A percentile compares a stretch with the other conserved stretches of the same genome.
Evolutionary conservation across 2,329 filamentous ascomycete genomes (phyloP).

Genomic region (Epicoccum nigrum): DNA sequence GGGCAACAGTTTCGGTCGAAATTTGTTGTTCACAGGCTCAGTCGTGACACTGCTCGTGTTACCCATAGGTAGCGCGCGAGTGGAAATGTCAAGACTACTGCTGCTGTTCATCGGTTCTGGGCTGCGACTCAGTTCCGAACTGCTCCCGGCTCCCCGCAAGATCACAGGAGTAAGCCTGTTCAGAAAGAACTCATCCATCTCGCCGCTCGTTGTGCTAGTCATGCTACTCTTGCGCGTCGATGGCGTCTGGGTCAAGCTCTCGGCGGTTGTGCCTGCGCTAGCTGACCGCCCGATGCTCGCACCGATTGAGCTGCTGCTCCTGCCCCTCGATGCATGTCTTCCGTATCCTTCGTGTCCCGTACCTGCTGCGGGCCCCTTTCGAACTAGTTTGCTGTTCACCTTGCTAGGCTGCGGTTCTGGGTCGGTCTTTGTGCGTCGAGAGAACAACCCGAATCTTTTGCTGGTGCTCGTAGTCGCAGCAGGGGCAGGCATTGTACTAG

Average conservation of each 20-base stretch:
- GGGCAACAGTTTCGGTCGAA: conserved; percentile 40
- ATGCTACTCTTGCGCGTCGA: conserved; percentile 52
- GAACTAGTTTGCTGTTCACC: conserved; percentile 58
- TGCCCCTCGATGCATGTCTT: conserved; percentile 66
- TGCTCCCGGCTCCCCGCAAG: conserved; percentile 53
- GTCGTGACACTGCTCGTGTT: conserved; percentile 29
- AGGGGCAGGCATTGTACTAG: conserved; percentile 49
- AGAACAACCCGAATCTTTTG: conserved; percentile 78
- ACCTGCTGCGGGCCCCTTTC: conserved; percentile 86
- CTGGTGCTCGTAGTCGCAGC: conserved; percentile 59
- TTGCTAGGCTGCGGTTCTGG: conserved; percentile 60
- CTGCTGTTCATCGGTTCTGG: conserved; percentile 46
- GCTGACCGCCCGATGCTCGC: conserved; percentile 54
- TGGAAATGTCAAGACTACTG: conserved; percentile 42
- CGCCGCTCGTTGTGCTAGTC: conserved; percentile 49
- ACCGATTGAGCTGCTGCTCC: conserved; percentile 66
- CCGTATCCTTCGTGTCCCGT: conserved; percentile 92
- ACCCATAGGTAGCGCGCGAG: conserved; percentile 21
- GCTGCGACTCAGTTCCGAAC: conserved; percentile 43
- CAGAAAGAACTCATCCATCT: conserved; percentile 55
- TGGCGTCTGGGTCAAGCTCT: conserved; percentile 42
- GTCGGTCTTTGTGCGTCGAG: conserved; percentile 71
- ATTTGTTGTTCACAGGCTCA: conserved; percentile 25
- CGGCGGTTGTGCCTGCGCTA: conserved; percentile 51
- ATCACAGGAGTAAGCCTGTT: conserved; percentile 53